Evolutionary conservation across 2,329 filamentous ascomycete genomes (phyloP).

Genomic region (Corinectria fuckeliana): DNA sequence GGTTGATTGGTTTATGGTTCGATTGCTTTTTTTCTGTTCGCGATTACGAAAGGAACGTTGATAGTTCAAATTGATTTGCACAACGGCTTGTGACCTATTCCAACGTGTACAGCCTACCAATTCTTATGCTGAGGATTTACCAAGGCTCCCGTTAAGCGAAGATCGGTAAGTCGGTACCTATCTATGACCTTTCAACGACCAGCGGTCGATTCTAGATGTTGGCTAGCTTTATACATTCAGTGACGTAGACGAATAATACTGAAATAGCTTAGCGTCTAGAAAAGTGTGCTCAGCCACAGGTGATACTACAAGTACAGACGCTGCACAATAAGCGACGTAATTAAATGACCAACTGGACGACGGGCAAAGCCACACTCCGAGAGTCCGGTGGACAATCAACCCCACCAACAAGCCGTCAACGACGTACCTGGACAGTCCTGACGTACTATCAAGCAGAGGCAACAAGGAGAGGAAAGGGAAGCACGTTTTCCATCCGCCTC

Average conservation of each 20-base stretch:
- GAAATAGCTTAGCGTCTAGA: no score
- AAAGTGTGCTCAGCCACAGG: background rate
- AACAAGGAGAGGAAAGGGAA: background rate
- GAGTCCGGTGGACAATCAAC: background rate
- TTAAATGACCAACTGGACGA: background rate
- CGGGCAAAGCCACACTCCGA: background rate
- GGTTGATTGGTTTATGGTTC: conserved; percentile 18
- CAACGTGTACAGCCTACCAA: no score
- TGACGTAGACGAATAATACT: no score
- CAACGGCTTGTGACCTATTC: no score
- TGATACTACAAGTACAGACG: background rate
- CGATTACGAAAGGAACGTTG: conserved; percentile 22
- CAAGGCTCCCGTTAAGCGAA: no score
- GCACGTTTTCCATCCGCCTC: background rate
- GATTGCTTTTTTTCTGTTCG: conserved; percentile 30
- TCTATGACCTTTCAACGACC: no score
- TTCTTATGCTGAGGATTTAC: no score
- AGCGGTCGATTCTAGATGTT: no score
- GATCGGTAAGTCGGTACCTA: no score
- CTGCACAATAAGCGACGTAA: background rate
- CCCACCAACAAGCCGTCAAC: background rate
- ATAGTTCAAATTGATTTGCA: conserved; percentile 29
- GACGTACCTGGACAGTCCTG: background rate
- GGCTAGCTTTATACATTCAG: no score
- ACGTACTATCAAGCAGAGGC: background rate